phyloP scores from a whole-genome alignment of 106 monocot genomes.

The Alisma plantagoaquatica region DNA sequence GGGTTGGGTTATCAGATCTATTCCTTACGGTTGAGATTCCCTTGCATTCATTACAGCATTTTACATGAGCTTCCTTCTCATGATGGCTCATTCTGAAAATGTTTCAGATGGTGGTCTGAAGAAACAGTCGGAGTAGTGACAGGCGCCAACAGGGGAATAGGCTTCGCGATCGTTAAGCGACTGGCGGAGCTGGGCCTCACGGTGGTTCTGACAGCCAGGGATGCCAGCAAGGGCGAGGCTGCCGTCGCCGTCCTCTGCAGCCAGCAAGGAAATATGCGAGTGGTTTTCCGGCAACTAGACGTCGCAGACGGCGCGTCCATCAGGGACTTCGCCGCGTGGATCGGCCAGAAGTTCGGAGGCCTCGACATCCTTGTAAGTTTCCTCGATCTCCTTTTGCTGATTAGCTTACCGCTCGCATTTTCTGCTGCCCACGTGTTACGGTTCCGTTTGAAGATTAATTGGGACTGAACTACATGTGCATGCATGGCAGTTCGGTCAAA shows the following conservation, averaged over 20 bases:
- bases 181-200: slow-evolving; percentile 43
- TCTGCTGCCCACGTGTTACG: too few species aligned
- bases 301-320: slow-evolving; percentile 28
- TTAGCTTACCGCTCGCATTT: too few species aligned
- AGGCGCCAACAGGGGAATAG: slow-evolving; percentile 69
- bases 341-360: slow-evolving; percentile 22
- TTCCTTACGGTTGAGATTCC: too few species aligned
- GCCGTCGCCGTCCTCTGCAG: slow-evolving; percentile 25
- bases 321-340: slow-evolving; percentile 27
- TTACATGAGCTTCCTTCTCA: too few species aligned
- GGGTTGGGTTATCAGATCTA: too few species aligned
- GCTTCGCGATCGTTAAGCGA: slow-evolving; percentile 35
- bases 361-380: slow-evolving; percentile 65
- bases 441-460: too few species aligned
- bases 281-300: slow-evolving; percentile 38
- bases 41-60: too few species aligned
- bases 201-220: slow-evolving; percentile 61
- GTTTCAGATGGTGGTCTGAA: slow-evolving; percentile 61
- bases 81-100: too few species aligned
- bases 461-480: too few species aligned
- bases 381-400: too few species aligned
- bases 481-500: too few species aligned
- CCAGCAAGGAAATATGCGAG: slow-evolving; percentile 11
- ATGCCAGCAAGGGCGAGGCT: slow-evolving; percentile 24
- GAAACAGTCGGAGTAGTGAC: slow-evolving; percentile 70